Base-by-base conservation (phyloP, 257 asterid species). In the Solanum rostratum region DNA sequence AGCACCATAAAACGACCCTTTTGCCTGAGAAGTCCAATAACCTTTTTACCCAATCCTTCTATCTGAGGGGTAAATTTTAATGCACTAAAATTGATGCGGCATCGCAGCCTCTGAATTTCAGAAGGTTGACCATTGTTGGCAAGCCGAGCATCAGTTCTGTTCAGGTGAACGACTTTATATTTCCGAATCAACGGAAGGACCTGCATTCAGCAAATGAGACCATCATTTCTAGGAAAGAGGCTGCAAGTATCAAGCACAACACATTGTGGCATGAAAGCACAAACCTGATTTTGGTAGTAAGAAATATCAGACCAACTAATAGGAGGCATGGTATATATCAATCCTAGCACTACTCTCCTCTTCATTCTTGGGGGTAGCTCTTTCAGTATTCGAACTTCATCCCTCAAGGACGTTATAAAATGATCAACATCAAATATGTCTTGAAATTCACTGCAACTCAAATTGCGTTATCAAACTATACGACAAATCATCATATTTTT, bases 271-370 rank as follows among this genome's bases (percentile, higher is more conserved):
- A 41, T 65, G 84, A 83, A 71, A 68, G 24, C 20, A 53, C 87
- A 30, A 18, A 93, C 98, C 96, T 94, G 98, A 84, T 92, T 89
- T 73, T 93, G 91, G 86, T 95, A 97, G 85, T 97, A 95, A 55
- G 99, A 92, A 59, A 95, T 94, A 79, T 95, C 95, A 18, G 99
- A 95, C 99, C 99, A 96, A 87, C 99, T 96, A 81, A 94, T 83
- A 19, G 99, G 99, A 24, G 98, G 92, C 99, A 96, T 94, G 79
- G 91, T 89, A 85, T 91, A 91, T 69, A 92, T 30, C 59, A 93
- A 76, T 84, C 98, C 99, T 29, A 87, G 92, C 88, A 91, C 94
- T 49, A 96, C 98, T 90, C 98, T 92, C 87, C 87, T 90, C 91
- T 93, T 95, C 52, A 96, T 92, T 88, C 98, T 90, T 10, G 98